Evolutionary conservation across 179 eudicot species (phyloP), one percentile per base, ranked within the genome.

Genomic region (Amaranthus tricolor): DNA sequence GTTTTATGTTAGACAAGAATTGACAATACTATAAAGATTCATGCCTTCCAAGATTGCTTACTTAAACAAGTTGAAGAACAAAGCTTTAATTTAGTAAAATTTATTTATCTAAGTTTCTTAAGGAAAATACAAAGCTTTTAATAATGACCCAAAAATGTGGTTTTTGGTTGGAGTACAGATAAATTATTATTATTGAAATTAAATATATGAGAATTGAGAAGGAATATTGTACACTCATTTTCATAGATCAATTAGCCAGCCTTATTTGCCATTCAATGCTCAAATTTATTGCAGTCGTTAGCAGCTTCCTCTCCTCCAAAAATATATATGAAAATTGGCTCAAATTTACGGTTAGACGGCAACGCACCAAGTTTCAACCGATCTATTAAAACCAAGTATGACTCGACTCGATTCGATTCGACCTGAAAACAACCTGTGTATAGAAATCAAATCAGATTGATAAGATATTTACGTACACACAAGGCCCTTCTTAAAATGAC

Each of bases 221-320:
- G 15, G 58, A 48, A 69, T 69, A 15, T 69, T 52, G 72, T 53
- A 53, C 72, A 69, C 6, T 31, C 48, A 55, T 31, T 54, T 55
- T 70, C 24, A 2, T 6, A 9, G 17, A 43, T 55, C 51, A 56
- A n/a, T 16, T n/a, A 7, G 50, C 56, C 10, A 60, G 17, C 53
- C 31, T 51, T 51, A 59, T 31, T 21, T 49, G 5, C 54, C 79
- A 76, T 68, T 76, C 20, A 69, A 50, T 76, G 65, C 20, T 19
- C 58, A 44, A 31, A 76, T 68, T 76, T 68, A 76, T 70, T 70
- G 79, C 17, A 53, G 74, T 76, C 50, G 79, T 68, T 76, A 70
- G 79, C 68, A 76, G 74, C 62, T 61, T 76, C 40, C 40, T n/a
- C n/a, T n/a, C 40, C 40, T 31, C 57, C 47, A 57, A 66, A 4